Base-by-base conservation (phyloP, 179 eudicot genomes). In the Beta lomatogona region DNA sequence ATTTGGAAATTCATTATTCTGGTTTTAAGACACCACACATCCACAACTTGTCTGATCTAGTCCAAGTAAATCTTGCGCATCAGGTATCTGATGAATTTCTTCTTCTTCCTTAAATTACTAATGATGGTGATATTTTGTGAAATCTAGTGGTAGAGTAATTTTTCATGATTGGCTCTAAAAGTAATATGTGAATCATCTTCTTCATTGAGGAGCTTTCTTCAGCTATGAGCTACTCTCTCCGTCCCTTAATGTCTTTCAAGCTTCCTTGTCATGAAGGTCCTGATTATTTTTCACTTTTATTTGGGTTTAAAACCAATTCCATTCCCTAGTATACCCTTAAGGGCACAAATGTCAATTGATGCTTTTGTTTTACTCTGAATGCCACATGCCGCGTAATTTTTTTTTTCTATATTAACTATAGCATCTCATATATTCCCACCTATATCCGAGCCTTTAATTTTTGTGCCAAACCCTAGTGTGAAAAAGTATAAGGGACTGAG, bases 21-120 rank as follows among this genome's bases (percentile, higher is more conserved):
- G 98, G 99, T 72, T 91, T 94, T 81, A 93, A 77, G 89, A 91
- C 97, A 25, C 90, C 90, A 75, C 94, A 94, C 82, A 87, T 93
- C 77, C 98, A 97, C 92, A 94, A 97, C 88, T 85, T 97, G 84
- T 93, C 99, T 73, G 98, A 97, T 74, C 93, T 92, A 75, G 92
- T 97, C 83, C 95, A 87, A 84, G 84, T 82, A 77, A 86, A 88
- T 82, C 92, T 97, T 71, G 98, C 88, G 25, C 86, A 71, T 80
- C 95, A 94, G 87, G 99, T 97, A 88, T 79, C 89, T 83, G 41
- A 28, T 73, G 41, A 54, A 36, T 36, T 36, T 78, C 65, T 73
- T 64, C 54, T 84, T 61, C 59, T 73, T 64, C 48, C 54, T 21
- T 9, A 50, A 76, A 22, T 57, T 68, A 8, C n/a, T 8, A 2